phyloP scores from a whole-genome alignment of 352 stramenopile species.

The Globisporangium irregulare region DNA sequence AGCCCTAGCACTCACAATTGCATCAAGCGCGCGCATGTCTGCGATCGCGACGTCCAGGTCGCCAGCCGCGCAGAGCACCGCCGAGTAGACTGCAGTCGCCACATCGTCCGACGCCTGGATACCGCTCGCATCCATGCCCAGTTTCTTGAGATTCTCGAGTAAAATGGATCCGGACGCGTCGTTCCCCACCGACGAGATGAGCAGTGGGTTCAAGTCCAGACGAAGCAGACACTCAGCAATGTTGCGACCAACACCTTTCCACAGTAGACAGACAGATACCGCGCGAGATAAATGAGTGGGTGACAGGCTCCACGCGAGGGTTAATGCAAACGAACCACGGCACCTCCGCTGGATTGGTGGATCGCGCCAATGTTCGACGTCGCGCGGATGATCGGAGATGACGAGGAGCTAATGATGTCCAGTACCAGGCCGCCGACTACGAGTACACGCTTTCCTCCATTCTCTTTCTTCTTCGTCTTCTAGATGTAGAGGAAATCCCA shows the following conservation, averaged over 20 bases:
- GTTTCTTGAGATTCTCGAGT: constrained; percentile 56
- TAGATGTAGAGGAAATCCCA: neutral
- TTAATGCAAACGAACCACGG: neutral
- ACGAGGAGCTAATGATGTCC: constrained; percentile 82
- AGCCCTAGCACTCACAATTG: constrained; percentile 45
- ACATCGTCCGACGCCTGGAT: constrained; percentile 49
- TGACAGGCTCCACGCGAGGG: neutral
- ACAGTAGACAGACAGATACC: neutral
- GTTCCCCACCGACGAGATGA: constrained; percentile 81
- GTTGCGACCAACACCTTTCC: constrained; percentile 88
- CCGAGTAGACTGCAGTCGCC: constrained; percentile 84
- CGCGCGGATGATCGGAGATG: constrained; percentile 58
- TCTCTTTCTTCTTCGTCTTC: neutral
- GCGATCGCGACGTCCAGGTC: constrained; percentile 85
- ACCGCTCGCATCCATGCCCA: constrained; percentile 59
- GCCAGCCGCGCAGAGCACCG: constrained; percentile 66
- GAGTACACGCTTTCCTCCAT: constrained; percentile 43
- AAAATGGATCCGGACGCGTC: constrained; percentile 73
- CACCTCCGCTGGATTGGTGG: constrained; percentile 76
- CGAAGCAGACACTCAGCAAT: constrained; percentile 87
- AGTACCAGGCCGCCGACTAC: constrained; percentile 87
- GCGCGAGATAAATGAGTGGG: neutral
- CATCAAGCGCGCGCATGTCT: constrained; percentile 82
- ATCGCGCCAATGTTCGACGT: constrained; percentile 89
- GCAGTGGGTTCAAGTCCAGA: constrained; percentile 54